Base-by-base conservation (phyloP, 2,329 filamentous ascomycete species). In the Aspergillus transmontanensis region DNA sequence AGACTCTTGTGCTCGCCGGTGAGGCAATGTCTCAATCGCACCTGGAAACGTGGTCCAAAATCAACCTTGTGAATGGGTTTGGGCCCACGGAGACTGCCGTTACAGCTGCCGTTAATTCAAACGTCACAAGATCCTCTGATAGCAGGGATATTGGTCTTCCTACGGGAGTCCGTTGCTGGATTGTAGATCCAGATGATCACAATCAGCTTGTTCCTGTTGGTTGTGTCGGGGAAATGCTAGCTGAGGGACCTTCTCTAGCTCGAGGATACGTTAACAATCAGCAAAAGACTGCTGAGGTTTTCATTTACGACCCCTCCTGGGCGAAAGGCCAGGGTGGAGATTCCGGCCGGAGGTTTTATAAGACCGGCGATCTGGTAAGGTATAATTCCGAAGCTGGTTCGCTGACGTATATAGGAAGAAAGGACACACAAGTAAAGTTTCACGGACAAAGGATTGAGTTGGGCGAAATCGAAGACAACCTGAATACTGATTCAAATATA, bases 361-460 rank as follows among this genome's bases (percentile, higher is more conserved):
- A 79, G 64, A 80, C 78, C 12, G 78, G 78, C 9, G 78, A 80
- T 63, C 60, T 80, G 57, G 78, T 76, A 60, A 71, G 76, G 36
- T 78, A 78, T 55, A 79, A 77, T 50, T 75, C 74, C 0, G 73
- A 77, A 28, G 62, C 66, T 45, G 77, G 77, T 30, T 72, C 76
- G 3, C 65, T 79, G n/a, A 74, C 71, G 14, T 79, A 76, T 64
- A 63, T 89, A 45, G 87, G 88, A 19, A 82, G 89, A 56, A 89
- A 87, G 67, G 89, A 91, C 69, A 84, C 84, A n/a, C 88, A 89
- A 73, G 85, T 90, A 60, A 91, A 92, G 75, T 77, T 91, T 32
- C 81, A 84, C 12, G 91, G 90, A 30, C 89, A 86, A 66, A 80
- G 89, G 60, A 84, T 90, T 58, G 90, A 89, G 75, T 80, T 88